Base-by-base conservation (phyloP, 495 filamentous ascomycete genomes). In the Sabuloglossum arenarium region DNA sequence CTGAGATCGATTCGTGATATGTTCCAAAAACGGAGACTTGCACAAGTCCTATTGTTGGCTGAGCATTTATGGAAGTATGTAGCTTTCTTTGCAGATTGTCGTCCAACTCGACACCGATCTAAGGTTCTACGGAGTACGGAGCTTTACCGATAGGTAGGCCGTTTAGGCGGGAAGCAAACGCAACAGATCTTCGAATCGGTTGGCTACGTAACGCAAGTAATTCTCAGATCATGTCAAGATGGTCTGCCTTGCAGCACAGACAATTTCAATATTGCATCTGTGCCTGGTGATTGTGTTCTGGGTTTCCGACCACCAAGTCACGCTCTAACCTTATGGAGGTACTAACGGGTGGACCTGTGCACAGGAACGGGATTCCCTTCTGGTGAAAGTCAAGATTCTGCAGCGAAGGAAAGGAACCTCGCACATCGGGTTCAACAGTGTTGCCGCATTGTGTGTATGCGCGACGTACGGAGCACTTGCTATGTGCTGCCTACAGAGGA, bases 101-200 rank as follows among this genome's bases (percentile, higher is more conserved):
- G 47, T 51, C 25, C 47, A 51, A 51, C 23, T 19, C 28, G 47
- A 25, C 21, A 8, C 25, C 9, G 42, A 23, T 25, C 45, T 23
- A 51, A 5, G 47, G n/a, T 12, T 11, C n/a, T n/a, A n/a, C n/a
- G n/a, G n/a, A n/a, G n/a, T 5, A 30, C 47, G 47, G 47, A 51
- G 47, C 47, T 51, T 51, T 51, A 29, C 47, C 47, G 47, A 51
- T 51, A 51, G 47, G 47, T 19, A 4, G 47, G 47, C 39, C 39
- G 28, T 27, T 51, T 51, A 28, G 28, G 47, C 24, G 24, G 47
- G 47, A 1, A 29, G 47, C 47, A 51, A 29, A 51, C 47, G 24
- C 23, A 51, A 51, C 24, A 51, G 47, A 51, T 51, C 47, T 51
- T 19, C 14, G 24, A 6, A 19, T 14, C 47, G 47, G 28, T 29